Percentiles rank a stretch among this genome's conserved stretches.
Conservation (phyloP, 2,329 filamentous ascomycete species). For the Beauveria sp. region DNA sequence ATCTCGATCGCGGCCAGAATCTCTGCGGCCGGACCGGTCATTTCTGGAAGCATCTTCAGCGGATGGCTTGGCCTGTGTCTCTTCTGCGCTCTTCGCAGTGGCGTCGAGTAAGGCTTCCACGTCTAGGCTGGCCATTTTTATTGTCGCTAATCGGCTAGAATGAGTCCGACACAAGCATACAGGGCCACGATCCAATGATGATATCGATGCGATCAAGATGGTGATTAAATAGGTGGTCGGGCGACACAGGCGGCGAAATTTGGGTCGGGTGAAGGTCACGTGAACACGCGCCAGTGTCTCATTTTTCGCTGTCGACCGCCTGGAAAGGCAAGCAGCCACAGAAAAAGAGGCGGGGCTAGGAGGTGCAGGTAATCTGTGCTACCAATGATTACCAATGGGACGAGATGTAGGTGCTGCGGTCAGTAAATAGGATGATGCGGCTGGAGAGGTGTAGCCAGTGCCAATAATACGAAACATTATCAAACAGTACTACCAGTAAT, state of each 20-base stretch:
- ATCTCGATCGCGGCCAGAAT: conserved; percentile 48
- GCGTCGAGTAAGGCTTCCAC: conserved; percentile 89
- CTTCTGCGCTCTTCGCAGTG: conserved; percentile 56
- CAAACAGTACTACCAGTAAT: too few relatives aligned
- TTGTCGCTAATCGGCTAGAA: conserved; percentile 10
- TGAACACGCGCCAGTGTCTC: conserved; percentile 2
- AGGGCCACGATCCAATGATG: not conserved
- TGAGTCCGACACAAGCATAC: not conserved
- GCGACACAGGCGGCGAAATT: conserved; percentile 3
- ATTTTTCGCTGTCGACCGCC: not conserved
- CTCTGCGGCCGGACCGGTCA: conserved; percentile 38
- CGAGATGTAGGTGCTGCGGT: too few relatives aligned
- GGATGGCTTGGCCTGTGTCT: conserved; percentile 37
- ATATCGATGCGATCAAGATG: not conserved
- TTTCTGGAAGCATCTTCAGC: conserved; percentile 43
- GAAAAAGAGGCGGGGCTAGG: not conserved
- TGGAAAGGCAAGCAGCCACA: not conserved
- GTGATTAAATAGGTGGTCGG: not conserved
- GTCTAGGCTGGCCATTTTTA: conserved; percentile 49
- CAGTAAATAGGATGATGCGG: too few relatives aligned
- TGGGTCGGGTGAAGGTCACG: not conserved
- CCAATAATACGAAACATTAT: too few relatives aligned
- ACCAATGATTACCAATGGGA: too few relatives aligned
- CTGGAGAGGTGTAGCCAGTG: too few relatives aligned
- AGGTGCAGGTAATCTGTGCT: too few relatives aligned